Percentiles rank a stretch among this genome's conserved stretches.
phyloP scores from a whole-genome alignment of 768 basidiomycete species.

The Aureoboletus auriporus region DNA sequence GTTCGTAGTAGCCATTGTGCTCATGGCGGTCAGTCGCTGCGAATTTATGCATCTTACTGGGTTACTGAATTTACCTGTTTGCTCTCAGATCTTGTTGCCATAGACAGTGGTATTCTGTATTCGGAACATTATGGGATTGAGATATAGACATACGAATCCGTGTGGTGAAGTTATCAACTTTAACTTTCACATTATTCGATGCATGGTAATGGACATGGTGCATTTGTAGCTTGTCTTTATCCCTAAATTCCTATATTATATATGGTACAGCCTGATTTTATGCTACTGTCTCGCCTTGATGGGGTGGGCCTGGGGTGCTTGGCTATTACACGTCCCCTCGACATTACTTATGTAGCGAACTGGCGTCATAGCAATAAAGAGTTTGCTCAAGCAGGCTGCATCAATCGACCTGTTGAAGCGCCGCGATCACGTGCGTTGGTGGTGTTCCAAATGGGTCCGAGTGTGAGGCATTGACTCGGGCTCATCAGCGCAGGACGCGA shows the following conservation, averaged over 20 bases:
- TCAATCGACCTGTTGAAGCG: slow-evolving; percentile 1
- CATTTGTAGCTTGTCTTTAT: slow-evolving; percentile 23
- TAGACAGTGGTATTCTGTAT: slow-evolving; percentile 6
- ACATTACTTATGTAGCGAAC: neutral
- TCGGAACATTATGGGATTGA: neutral
- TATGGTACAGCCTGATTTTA: too few species aligned
- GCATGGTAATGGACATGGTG: slow-evolving; percentile 13
- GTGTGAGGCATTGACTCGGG: slow-evolving; percentile 20
- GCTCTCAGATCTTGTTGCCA: slow-evolving; percentile 21
- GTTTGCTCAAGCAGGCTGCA: neutral
- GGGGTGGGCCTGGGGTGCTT: too few species aligned
- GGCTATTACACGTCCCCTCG: too few species aligned
- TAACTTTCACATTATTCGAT: slow-evolving; percentile 1
- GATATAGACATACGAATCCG: neutral
- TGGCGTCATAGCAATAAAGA: neutral
- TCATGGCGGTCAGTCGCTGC: slow-evolving; percentile 74
- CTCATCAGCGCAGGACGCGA: slow-evolving; percentile 37
- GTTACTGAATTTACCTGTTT: neutral
- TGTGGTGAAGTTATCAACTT: slow-evolving; percentile 6
- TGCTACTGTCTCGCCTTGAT: too few species aligned
- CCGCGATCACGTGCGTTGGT: slow-evolving; percentile 20
- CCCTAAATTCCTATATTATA: slow-evolving; percentile 20
- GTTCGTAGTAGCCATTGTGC: slow-evolving; percentile 81
- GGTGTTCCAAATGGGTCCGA: slow-evolving; percentile 30
- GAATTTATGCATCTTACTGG: neutral